Evolutionary conservation across 495 filamentous ascomycete species (phyloP).

Genomic region (Letharia columbiana): DNA sequence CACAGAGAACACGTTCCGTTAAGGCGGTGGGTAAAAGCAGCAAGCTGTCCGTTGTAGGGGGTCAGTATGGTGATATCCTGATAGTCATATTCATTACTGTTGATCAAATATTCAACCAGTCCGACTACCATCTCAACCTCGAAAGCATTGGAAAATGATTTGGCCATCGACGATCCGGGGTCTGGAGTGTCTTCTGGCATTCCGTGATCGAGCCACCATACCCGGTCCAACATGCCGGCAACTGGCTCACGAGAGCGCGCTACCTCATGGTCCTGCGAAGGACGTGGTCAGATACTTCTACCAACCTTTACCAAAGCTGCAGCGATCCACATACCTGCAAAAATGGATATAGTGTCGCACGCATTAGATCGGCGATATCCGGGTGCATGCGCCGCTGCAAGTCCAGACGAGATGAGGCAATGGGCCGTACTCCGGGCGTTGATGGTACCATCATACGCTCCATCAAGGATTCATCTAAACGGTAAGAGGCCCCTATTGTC

Average conservation of each 20-base stretch:
- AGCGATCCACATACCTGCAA: slow-evolving; percentile 35
- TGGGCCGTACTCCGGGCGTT: slow-evolving; percentile 17
- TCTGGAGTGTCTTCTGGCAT: slow-evolving; percentile 41
- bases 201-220: slow-evolving; percentile 68
- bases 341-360: slow-evolving; percentile 53
- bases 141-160: slow-evolving; percentile 38
- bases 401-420: slow-evolving; percentile 46
- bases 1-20: slow-evolving; percentile 28
- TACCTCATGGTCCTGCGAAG: slow-evolving; percentile 14
- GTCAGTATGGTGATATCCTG: slow-evolving; percentile 25
- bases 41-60: slow-evolving; percentile 26
- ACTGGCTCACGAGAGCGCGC: slow-evolving; percentile 42
- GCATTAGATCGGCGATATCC: slow-evolving; percentile 49
- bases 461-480: slow-evolving; percentile 55
- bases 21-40: slow-evolving; percentile 26
- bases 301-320: background rate
- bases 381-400: slow-evolving; percentile 70
- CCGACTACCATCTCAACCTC: slow-evolving; percentile 48
- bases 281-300: background rate
- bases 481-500: slow-evolving; percentile 42
- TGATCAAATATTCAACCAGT: slow-evolving; percentile 24
- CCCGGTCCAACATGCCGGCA: slow-evolving; percentile 49
- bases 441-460: slow-evolving; percentile 49
- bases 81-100: slow-evolving; percentile 23
- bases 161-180: slow-evolving; percentile 30